Percentiles rank a stretch among this genome's conserved stretches.
Evolutionary conservation across 306 rosid species (phyloP).

Genomic region (Fragaria vesca): DNA sequence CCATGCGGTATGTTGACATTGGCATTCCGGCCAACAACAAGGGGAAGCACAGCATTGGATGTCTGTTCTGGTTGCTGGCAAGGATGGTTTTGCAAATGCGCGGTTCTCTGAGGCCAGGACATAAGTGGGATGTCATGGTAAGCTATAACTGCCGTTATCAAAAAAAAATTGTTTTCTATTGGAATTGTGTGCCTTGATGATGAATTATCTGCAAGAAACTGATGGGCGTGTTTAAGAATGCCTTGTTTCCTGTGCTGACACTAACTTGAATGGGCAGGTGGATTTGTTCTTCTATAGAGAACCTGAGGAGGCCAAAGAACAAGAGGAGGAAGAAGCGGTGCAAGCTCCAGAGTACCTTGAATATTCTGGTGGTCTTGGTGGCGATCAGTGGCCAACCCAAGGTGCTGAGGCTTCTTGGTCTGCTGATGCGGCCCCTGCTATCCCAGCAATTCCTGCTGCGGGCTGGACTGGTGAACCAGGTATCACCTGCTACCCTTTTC

Average conservation of each 20-base stretch:
- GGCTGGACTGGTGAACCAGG: slow-evolving; percentile 39
- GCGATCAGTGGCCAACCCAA: slow-evolving; percentile 47
- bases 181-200: not conserved
- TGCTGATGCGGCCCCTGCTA: slow-evolving; percentile 17
- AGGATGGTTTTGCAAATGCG: slow-evolving; percentile 96
- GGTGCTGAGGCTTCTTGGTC: slow-evolving; percentile 40
- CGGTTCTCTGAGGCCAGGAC: slow-evolving; percentile 66
- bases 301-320: slow-evolving; percentile 75
- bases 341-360: slow-evolving; percentile 54
- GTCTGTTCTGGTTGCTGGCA: slow-evolving; percentile 89
- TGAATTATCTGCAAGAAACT: not conserved
- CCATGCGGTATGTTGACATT: slow-evolving; percentile 83
- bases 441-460: slow-evolving; percentile 27
- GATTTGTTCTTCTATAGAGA: slow-evolving; percentile 88
- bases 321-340: slow-evolving; percentile 69
- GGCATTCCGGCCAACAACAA: slow-evolving; percentile 96
- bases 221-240: not conserved
- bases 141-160: not conserved
- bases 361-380: slow-evolving; percentile 29
- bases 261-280: slow-evolving; percentile 44
- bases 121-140: slow-evolving; percentile 93
- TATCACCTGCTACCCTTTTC: not conserved
- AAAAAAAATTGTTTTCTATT: not conserved
- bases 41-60: slow-evolving; percentile 90
- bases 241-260: not conserved